A percentile compares a stretch with the other conserved stretches of the same genome.
Conservation (phyloP, 1,139 yeast genomes). For the Lodderomyces pseudojiufengensis region DNA sequence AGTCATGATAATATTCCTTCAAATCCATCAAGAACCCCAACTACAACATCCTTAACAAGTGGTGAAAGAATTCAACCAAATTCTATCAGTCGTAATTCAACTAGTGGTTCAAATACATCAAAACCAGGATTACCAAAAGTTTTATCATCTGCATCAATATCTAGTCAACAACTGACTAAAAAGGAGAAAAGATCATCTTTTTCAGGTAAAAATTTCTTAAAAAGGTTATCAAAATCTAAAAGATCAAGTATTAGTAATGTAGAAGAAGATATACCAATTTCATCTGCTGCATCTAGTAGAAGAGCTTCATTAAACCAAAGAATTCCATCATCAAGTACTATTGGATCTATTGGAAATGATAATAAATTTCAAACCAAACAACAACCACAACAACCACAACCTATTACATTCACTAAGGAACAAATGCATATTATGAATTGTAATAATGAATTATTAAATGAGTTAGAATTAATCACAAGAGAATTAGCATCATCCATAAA, state of each 20-base stretch:
- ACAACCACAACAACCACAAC: conserved; percentile 7
- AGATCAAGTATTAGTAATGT: conserved; percentile 16
- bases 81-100: not conserved
- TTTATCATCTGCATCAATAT: conserved; percentile 3
- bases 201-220: conserved; percentile 31
- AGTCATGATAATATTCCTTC: not conserved
- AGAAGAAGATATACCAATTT: conserved; percentile 6
- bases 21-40: conserved; percentile 1
- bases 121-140: too few species aligned
- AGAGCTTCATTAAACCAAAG: conserved; percentile 1
- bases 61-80: too few species aligned
- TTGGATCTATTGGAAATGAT: conserved; percentile 7
- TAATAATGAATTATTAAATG: conserved; percentile 55
- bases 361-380: conserved; percentile 1
- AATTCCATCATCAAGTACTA: conserved; percentile 7
- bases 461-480: conserved; percentile 62
- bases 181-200: conserved; percentile 21
- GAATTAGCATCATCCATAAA: conserved; percentile 71
- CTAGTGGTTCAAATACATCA: not conserved
- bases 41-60: not conserved
- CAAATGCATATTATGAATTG: conserved; percentile 62
- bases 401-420: conserved; percentile 46
- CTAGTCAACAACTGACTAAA: conserved; percentile 4
- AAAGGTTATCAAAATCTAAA: conserved; percentile 30
- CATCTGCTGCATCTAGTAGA: not conserved